Base-by-base conservation (phyloP, 1,284 basidiomycete species). In the Inonotus hispidus region DNA sequence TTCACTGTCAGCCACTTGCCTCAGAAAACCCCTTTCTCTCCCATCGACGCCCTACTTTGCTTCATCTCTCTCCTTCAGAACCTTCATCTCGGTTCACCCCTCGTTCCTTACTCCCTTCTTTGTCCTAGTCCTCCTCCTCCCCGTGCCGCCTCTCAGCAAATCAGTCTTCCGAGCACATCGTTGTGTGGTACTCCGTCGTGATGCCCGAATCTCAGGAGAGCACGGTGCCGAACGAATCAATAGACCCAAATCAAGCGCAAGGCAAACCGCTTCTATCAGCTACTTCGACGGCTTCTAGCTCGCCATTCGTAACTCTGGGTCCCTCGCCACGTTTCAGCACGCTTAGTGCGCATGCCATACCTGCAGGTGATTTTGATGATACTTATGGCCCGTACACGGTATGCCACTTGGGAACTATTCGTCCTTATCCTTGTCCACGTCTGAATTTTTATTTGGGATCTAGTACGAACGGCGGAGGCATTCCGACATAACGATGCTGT, bases 301-400 rank as follows among this genome's bases (percentile, higher is more conserved):
- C 29, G 14, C 41, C 25, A 16, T 16, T 37, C 37, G 13, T 19
- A 25, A 23, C 37, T 1, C 53, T 37, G n/a, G 23, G 8, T 47
- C 38, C 45, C 46, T 47, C 37, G 14, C 55, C 29, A 39, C 16
- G 38, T 41, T 41, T n/a, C 49, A 46, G 23, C 50, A 29, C 53
- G 58, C 52, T 25, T 21, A 43, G 41, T 43, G 41, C 47, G 23
- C 27, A 49, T 29, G 47, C 47, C 2, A 25, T 29, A 23, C 47
- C 47, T 49, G 47, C 47, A 21, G 47, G 56, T 29, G 52, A 53
- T 25, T 39, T 58, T 25, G 45, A 45, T 29, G 23, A 45, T 25
- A 56, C 63, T 41, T 59, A 67, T 63, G 68, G 69, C 8, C 69
- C 69, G 14, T 71, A 71, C 60, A 59, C 67, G n/a, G 69, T 71